Evolutionary conservation across 2,329 filamentous ascomycete species (phyloP).

Genomic region (Xylariaceae sp.): DNA sequence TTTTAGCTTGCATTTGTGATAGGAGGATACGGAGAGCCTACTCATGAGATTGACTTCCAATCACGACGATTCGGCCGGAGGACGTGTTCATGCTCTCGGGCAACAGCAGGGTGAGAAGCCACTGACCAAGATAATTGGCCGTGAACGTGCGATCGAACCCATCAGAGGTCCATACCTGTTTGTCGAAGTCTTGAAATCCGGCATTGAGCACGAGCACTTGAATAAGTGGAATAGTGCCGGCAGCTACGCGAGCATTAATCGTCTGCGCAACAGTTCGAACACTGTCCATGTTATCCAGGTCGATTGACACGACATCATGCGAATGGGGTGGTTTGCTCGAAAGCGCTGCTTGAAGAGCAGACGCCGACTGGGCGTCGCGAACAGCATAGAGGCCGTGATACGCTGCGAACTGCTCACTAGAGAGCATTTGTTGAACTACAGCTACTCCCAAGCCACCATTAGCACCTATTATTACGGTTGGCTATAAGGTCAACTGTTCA

Average conservation of each 20-base stretch:
- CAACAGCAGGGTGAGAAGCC: slow-evolving; percentile 23
- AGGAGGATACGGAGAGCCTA: slow-evolving; percentile 19
- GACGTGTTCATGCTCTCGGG: slow-evolving; percentile 24
- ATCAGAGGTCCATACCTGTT: slow-evolving; percentile 19
- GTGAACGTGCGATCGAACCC: slow-evolving; percentile 25
- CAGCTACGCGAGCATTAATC: slow-evolving; percentile 16
- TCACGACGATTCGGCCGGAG: slow-evolving; percentile 19
- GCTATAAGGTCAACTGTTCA: too few species aligned
- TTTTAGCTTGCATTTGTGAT: neutral
- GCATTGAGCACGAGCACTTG: slow-evolving; percentile 38
- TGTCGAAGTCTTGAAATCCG: slow-evolving; percentile 25
- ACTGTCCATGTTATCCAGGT: slow-evolving; percentile 11
- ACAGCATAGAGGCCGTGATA: slow-evolving; percentile 16
- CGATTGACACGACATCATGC: slow-evolving; percentile 10
- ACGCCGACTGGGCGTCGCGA: neutral
- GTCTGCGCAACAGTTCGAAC: slow-evolving; percentile 7
- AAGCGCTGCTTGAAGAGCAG: neutral
- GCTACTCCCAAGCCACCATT: slow-evolving; percentile 19
- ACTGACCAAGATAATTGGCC: slow-evolving; percentile 29
- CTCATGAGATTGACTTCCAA: slow-evolving; percentile 32
- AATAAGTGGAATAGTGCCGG: slow-evolving; percentile 35
- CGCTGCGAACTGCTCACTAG: neutral
- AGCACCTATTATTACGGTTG: slow-evolving; percentile 19
- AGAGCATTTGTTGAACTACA: neutral
- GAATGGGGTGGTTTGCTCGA: neutral